A percentile compares a stretch with the other conserved stretches of the same genome.
These are phyloP conservation scores for Fagus crenata DNA, from an alignment of 306 rosid species.

Conservation along the genomic window DNA sequence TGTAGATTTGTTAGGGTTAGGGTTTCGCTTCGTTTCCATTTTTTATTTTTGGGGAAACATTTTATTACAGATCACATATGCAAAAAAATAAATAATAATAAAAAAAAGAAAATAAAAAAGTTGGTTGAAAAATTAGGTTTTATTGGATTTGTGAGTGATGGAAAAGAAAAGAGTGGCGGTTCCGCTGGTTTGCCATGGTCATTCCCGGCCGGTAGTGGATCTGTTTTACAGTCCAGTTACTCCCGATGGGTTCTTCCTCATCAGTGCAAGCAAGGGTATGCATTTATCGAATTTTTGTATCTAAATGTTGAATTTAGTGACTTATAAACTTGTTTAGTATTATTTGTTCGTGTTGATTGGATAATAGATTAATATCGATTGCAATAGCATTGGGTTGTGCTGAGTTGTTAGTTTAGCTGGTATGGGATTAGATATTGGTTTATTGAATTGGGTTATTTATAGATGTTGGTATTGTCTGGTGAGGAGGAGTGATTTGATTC, in stretches of 20 bases:
- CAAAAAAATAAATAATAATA: constrained; percentile 1
- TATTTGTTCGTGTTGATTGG: background rate
- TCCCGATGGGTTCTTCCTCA: constrained; percentile 88
- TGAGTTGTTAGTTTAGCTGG: background rate
- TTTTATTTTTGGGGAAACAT: constrained; percentile 1
- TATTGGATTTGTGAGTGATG: constrained; percentile 39
- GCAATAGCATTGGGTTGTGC: background rate
- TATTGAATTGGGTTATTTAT: background rate
- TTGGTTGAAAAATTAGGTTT: constrained; percentile 7
- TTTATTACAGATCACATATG: constrained; percentile 21
- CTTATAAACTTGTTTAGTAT: background rate
- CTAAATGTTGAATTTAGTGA: background rate
- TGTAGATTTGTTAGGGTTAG: constrained; percentile 36
- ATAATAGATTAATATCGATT: background rate
- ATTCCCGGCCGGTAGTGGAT: constrained; percentile 95
- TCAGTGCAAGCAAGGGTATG: constrained; percentile 98
- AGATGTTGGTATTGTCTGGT: background rate
- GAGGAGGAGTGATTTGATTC: no score
- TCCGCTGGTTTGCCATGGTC: constrained; percentile 91
- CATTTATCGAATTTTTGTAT: background rate
- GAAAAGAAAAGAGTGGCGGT: constrained; percentile 81
- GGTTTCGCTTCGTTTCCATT: constrained; percentile 29
- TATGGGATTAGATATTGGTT: background rate
- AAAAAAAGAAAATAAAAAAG: constrained; percentile 5
- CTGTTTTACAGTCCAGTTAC: constrained; percentile 88